Conservation (phyloP, 352 stramenopile species). For the Pythium plurisporium region DNA sequence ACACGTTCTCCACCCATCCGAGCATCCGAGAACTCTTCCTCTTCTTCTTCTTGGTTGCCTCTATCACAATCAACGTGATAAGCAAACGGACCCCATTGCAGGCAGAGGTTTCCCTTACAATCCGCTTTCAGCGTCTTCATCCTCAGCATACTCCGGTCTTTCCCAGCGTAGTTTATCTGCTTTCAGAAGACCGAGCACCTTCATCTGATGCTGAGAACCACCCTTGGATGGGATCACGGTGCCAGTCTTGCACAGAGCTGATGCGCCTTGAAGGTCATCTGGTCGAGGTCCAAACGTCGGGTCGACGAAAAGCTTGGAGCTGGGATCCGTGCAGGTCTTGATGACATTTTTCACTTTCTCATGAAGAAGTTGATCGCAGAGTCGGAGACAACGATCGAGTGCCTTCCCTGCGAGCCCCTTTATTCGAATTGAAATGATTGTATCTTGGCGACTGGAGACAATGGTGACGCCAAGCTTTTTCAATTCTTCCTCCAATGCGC, state of each 20-base stretch:
- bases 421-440: slow-evolving; percentile 71
- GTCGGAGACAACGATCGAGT: slow-evolving; percentile 44
- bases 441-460: slow-evolving; percentile 70
- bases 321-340: slow-evolving; percentile 38
- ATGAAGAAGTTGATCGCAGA: slow-evolving; percentile 70
- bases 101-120: slow-evolving; percentile 2
- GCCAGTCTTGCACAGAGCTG: slow-evolving; percentile 65
- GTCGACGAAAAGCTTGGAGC: slow-evolving; percentile 64
- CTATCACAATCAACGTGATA: not conserved
- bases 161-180: slow-evolving; percentile 80
- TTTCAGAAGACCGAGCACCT: slow-evolving; percentile 64
- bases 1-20: slow-evolving; percentile 26
- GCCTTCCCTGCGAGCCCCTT: slow-evolving; percentile 60
- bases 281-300: slow-evolving; percentile 73
- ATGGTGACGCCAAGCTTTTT: slow-evolving; percentile 75
- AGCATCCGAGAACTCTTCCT: slow-evolving; percentile 28
- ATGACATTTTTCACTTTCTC: slow-evolving; percentile 69
- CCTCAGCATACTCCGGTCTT: slow-evolving; percentile 53
- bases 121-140: slow-evolving; percentile 21
- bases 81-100: not conserved
- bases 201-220: slow-evolving; percentile 67
- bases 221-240: slow-evolving; percentile 53
- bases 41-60: slow-evolving; percentile 27
- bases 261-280: slow-evolving; percentile 48
- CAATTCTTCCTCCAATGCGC: slow-evolving; percentile 68